phyloP scores from a whole-genome alignment of 1,139 yeast species.

The Pichia sp. region DNA sequence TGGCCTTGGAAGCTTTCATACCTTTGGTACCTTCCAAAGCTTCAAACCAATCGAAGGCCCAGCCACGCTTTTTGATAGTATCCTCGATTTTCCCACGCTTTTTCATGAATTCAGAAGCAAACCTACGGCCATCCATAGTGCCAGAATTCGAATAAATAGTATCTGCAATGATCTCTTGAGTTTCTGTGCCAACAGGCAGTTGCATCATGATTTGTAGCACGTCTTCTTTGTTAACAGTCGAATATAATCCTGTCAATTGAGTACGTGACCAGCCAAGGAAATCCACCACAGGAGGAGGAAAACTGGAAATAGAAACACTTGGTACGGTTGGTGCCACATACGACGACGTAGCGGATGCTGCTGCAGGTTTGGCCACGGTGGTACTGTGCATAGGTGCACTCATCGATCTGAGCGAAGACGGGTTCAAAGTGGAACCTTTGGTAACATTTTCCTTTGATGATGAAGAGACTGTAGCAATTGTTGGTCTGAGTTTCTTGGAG shows the following conservation, averaged over 20 bases:
- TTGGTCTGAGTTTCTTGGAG: slow-evolving; percentile 35
- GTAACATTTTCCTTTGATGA: slow-evolving; percentile 20
- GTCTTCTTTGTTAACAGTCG: slow-evolving; percentile 71
- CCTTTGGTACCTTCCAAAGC: slow-evolving; percentile 34
- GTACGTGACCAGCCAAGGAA: slow-evolving; percentile 82
- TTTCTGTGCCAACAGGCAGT: slow-evolving; percentile 68
- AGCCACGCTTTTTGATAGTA: slow-evolving; percentile 38
- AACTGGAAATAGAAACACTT: slow-evolving; percentile 2
- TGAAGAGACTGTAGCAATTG: not conserved
- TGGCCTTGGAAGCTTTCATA: slow-evolving; percentile 2
- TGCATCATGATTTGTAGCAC: slow-evolving; percentile 76
- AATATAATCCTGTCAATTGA: slow-evolving; percentile 66
- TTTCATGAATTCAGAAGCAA: slow-evolving; percentile 84
- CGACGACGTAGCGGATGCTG: slow-evolving; percentile 24
- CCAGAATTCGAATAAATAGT: slow-evolving; percentile 87
- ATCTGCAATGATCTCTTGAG: slow-evolving; percentile 84
- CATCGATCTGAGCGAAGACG: slow-evolving; percentile 25
- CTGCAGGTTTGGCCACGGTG: not conserved
- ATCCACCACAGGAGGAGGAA: slow-evolving; percentile 46
- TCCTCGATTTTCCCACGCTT: slow-evolving; percentile 70
- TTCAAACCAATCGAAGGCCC: slow-evolving; percentile 62
- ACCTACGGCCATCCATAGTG: slow-evolving; percentile 91
- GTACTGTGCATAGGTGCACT: slow-evolving; percentile 25
- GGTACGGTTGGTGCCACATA: slow-evolving; percentile 10
- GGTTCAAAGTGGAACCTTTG: slow-evolving; percentile 21